Evolutionary conservation across 306 rosid genomes (phyloP), one percentile per base, ranked within the genome.

Genomic region (Biancaea sappan): DNA sequence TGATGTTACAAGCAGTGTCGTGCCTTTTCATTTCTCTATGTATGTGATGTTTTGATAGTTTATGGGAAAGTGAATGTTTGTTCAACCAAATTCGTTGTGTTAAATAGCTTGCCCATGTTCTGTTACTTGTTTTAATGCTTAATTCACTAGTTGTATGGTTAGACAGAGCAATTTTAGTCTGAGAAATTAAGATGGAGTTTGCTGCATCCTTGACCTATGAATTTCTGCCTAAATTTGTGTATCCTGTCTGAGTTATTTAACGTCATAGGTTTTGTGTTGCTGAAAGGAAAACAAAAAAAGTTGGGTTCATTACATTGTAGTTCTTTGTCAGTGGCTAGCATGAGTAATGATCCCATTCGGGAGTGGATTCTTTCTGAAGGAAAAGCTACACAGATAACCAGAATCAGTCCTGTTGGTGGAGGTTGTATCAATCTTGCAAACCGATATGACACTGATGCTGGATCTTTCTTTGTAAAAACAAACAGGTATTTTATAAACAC

Each of bases 321-420:
- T 83, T 53, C 16, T 79, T 71, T 82, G 15, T 21, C 84, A 94
- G 97, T 69, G 72, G 89, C 85, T 29, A 85, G 88, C 50, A 88
- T 91, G 88, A 84, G 88, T 62, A 85, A 81, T 66, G 97, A 94
- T 84, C 98, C 98, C 2, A 77, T 94, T 71, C 86, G 93, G 28
- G 90, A 91, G 50, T 94, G 98, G 98, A 88, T 91, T 78, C 92
- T 94, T 32, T 84, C 90, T 0, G 94, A 89, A 77, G 98, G 96
- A 58, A 88, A 90, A 57, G 97, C 97, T 50, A 78, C 91, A 29
- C 77, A 88, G 73, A 89, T 94, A 80, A 91, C 85, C 58, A 83
- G 77, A 71, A 91, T 91, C 57, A 84, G 87, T 77, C 86, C 98
- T 16, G 83, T 94, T 53, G 98, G 98, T 24, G 97, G 98, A 16